Conservation (phyloP, 805 yeast species). For the Metschnikowia cubensis region DNA sequence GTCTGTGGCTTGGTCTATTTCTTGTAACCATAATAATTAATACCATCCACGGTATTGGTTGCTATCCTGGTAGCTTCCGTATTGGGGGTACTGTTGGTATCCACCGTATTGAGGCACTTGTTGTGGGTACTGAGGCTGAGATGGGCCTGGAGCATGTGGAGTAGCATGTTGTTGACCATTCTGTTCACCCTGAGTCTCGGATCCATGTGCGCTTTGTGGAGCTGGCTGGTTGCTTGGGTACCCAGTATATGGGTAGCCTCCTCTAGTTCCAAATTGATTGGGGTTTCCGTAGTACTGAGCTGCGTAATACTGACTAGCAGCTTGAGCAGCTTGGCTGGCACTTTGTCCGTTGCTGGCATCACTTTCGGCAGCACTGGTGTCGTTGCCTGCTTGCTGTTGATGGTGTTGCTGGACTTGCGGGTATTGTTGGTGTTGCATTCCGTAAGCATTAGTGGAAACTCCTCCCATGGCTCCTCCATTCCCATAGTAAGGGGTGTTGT, state of each 20-base stretch:
- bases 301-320: constrained; percentile 17
- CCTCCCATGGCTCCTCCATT: constrained; percentile 28
- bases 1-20: background rate
- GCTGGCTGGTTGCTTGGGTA: constrained; percentile 18
- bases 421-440: constrained; percentile 21
- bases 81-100: constrained; percentile 47
- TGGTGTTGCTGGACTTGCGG: constrained; percentile 19
- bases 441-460: constrained; percentile 12
- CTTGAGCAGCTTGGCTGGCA: constrained; percentile 13
- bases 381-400: constrained; percentile 12
- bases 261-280: constrained; percentile 20
- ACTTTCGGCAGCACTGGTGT: constrained; percentile 10
- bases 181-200: constrained; percentile 17
- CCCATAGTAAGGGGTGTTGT: constrained; percentile 39
- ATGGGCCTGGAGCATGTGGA: constrained; percentile 18
- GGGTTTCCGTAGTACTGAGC: constrained; percentile 20
- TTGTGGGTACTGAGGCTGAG: constrained; percentile 26
- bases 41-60: constrained; percentile 45
- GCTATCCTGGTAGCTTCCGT: constrained; percentile 42
- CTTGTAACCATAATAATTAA: constrained; percentile 4
- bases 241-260: constrained; percentile 21
- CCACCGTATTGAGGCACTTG: constrained; percentile 44
- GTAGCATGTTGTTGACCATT: constrained; percentile 26
- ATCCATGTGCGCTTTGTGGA: constrained; percentile 16
- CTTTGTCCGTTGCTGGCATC: constrained; percentile 14